phyloP scores from a whole-genome alignment of 176 grass and related monocot species.

The Carex kokanica region DNA sequence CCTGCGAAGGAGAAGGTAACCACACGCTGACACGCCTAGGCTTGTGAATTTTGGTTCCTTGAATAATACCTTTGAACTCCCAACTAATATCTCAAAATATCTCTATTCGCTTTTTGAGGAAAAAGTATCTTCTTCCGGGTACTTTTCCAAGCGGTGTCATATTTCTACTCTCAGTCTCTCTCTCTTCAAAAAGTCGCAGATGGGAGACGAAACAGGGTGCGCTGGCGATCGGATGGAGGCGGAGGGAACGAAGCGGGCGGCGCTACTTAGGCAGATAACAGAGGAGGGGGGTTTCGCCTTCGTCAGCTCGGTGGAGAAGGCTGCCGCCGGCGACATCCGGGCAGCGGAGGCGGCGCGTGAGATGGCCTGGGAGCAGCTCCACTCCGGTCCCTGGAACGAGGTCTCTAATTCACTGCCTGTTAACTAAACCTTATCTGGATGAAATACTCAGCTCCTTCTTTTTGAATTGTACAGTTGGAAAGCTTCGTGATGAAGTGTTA shows the following conservation, averaged over 20 bases:
- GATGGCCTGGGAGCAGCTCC: conserved; percentile 99
- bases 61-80: neutral
- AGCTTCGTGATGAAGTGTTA: conserved; percentile 17
- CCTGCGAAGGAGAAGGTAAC: neutral
- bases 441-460: neutral
- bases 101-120: neutral
- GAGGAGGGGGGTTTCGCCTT: conserved; percentile 94
- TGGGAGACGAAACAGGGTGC: conserved; percentile 33
- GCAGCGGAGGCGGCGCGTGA: conserved; percentile 80
- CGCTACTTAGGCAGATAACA: conserved; percentile 65
- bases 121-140: neutral
- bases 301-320: conserved; percentile 78
- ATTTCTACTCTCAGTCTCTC: neutral
- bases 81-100: conserved; percentile 10
- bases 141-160: neutral
- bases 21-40: neutral
- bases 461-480: conserved; percentile 18
- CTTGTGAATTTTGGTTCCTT: neutral
- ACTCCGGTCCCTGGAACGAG: conserved; percentile 66
- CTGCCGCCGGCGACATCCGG: conserved; percentile 64
- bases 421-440: neutral
- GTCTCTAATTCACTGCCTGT: neutral
- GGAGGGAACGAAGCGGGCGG: conserved; percentile 32
- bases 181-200: neutral
- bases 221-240: conserved; percentile 2